These are phyloP conservation scores for Arthrobotrys conoides DNA, from an alignment of 2,329 filamentous ascomycete genomes.

Conservation along the genomic window DNA sequence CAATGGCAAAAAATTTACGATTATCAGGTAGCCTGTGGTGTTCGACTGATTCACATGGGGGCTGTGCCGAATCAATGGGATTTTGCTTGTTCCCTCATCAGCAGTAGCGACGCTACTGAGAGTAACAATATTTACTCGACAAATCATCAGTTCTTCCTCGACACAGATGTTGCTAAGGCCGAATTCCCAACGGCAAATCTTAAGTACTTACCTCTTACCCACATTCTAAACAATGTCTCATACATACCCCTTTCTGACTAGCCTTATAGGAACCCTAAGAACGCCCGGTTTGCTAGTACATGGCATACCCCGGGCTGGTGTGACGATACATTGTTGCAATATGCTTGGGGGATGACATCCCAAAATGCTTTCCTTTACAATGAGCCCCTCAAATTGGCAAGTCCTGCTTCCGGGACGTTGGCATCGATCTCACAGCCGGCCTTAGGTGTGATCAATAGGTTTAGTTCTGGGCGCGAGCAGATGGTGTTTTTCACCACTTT, in stretches of 20 bases:
- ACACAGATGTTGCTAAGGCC: conserved; percentile 67
- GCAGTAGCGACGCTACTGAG: conserved; percentile 69
- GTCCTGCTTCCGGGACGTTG: conserved; percentile 17
- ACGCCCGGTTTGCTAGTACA: conserved; percentile 42
- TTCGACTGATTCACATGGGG: conserved; percentile 75
- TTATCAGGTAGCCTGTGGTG: conserved; percentile 71
- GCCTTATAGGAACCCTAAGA: conserved; percentile 42
- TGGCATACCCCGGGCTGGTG: conserved; percentile 54
- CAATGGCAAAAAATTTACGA: conserved; percentile 74
- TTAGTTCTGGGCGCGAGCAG: conserved; percentile 72
- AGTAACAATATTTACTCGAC: conserved; percentile 68
- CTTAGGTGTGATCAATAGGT: conserved; percentile 75
- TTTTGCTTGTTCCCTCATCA: conserved; percentile 69
- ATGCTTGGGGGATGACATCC: conserved; percentile 44
- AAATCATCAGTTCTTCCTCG: conserved; percentile 63
- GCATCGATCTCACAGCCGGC: conserved; percentile 64
- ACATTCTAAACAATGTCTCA: neutral
- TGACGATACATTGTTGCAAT: conserved; percentile 37
- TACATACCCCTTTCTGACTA: neutral
- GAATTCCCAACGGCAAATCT: conserved; percentile 73
- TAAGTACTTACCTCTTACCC: conserved; percentile 67
- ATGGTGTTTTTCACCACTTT: conserved; percentile 75
- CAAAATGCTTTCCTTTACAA: conserved; percentile 51
- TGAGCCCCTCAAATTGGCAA: conserved; percentile 34
- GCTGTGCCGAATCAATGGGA: conserved; percentile 70